phyloP scores from a whole-genome alignment of 2,329 filamentous ascomycete genomes.

The Hypoxylon sp. region DNA sequence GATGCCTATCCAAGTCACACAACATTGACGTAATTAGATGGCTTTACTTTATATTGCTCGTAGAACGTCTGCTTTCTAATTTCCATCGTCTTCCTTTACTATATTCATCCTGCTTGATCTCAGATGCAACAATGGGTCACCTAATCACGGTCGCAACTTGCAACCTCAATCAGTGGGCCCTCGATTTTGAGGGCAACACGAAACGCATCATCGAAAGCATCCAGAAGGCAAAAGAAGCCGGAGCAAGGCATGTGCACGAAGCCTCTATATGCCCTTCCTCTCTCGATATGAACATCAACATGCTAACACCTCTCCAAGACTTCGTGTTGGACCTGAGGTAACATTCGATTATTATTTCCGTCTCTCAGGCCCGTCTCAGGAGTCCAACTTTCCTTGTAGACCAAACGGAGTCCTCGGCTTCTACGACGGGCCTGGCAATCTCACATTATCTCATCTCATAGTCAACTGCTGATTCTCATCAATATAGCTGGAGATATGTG shows the following conservation, averaged over 20 bases:
- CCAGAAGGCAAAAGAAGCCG: slow-evolving; percentile 66
- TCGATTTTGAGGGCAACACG: slow-evolving; percentile 71
- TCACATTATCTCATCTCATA: neutral
- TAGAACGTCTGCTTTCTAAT: neutral
- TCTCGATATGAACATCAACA: neutral
- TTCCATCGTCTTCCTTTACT: neutral
- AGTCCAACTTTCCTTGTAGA: neutral
- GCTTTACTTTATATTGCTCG: neutral
- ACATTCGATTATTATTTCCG: slow-evolving; percentile 6
- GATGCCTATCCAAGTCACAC: neutral
- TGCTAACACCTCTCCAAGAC: slow-evolving; percentile 28
- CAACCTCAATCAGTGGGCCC: slow-evolving; percentile 59
- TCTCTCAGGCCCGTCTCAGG: neutral
- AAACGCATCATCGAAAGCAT: slow-evolving; percentile 74
- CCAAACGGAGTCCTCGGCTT: slow-evolving; percentile 1
- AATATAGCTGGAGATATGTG: slow-evolving; percentile 64
- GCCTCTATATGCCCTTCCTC: neutral
- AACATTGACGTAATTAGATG: slow-evolving; percentile 1
- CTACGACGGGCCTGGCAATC: neutral
- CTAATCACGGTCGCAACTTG: slow-evolving; percentile 57
- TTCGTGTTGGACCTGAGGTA: slow-evolving; percentile 71
- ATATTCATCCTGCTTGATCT: neutral
- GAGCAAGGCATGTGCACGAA: slow-evolving; percentile 60
- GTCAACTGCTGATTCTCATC: slow-evolving; percentile 13
- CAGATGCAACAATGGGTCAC: slow-evolving; percentile 42